A percentile compares a stretch with the other conserved stretches of the same genome.
phyloP scores from a whole-genome alignment of 2,329 filamentous ascomycete species.

The Aspergillus sp. region DNA sequence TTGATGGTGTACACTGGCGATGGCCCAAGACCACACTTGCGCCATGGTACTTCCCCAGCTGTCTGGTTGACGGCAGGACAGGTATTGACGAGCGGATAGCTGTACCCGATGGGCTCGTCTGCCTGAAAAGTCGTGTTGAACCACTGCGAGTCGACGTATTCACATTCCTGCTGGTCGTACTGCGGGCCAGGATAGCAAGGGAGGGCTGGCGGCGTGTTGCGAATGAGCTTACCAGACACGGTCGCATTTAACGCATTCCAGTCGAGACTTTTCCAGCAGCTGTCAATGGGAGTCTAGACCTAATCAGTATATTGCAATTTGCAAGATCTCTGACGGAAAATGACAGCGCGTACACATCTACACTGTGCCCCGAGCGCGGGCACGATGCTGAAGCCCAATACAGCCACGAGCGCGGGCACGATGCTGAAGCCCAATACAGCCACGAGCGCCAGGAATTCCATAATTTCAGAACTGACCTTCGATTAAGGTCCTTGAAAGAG shows the following conservation, averaged over 20 bases:
- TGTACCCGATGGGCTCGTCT: slow-evolving; percentile 26
- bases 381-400: not conserved
- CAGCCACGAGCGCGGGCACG: not conserved
- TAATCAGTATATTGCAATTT: not conserved
- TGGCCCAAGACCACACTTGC: slow-evolving; percentile 27
- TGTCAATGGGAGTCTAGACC: slow-evolving; percentile 21
- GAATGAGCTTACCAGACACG: slow-evolving; percentile 33
- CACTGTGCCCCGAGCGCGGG: not conserved
- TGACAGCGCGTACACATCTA: slow-evolving; percentile 14
- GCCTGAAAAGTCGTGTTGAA: slow-evolving; percentile 28
- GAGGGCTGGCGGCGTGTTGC: slow-evolving; percentile 31
- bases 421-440: not conserved
- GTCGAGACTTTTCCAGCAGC: slow-evolving; percentile 33
- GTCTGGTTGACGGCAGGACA: slow-evolving; percentile 28
- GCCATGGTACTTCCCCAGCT: slow-evolving; percentile 16
- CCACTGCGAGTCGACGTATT: slow-evolving; percentile 24
- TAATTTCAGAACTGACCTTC: not conserved
- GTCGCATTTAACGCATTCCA: slow-evolving; percentile 36
- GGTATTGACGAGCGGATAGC: slow-evolving; percentile 25
- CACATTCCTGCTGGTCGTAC: slow-evolving; percentile 25
- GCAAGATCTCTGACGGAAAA: not conserved
- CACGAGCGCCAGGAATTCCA: not conserved
- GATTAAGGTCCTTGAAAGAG: too few relatives aligned
- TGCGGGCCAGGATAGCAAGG: slow-evolving; percentile 36
- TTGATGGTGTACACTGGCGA: slow-evolving; percentile 28